A percentile compares a stretch with the other conserved stretches of the same genome.
These are phyloP conservation scores for Hapsidospora chrysogenum DNA, from an alignment of 495 filamentous ascomycete genomes.

Conservation along the genomic window DNA sequence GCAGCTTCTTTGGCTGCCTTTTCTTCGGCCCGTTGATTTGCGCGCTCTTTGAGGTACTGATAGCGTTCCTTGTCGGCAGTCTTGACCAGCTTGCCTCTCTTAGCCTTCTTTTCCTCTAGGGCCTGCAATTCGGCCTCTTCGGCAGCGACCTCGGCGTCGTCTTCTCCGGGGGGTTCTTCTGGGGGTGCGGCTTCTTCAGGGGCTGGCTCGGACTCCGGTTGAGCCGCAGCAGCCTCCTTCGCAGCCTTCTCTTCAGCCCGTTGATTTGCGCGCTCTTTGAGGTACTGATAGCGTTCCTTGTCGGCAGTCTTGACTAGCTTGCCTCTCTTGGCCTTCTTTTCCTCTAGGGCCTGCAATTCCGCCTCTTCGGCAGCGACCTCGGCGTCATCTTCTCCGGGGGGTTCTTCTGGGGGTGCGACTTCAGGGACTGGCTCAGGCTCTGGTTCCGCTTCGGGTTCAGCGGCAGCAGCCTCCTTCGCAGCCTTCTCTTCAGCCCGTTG, in stretches of 20 bases:
- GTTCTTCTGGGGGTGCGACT: background rate
- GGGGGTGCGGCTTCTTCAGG: background rate
- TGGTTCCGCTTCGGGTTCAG: slow-evolving; percentile 4
- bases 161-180: background rate
- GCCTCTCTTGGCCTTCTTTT: slow-evolving; percentile 8
- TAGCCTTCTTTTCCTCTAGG: slow-evolving; percentile 10
- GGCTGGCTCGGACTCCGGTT: background rate
- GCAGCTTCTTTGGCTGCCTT: slow-evolving; percentile 11
- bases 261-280: background rate
- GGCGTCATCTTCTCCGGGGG: slow-evolving; percentile 1
- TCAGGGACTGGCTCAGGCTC: slow-evolving; percentile 1
- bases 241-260: slow-evolving; percentile 5
- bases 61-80: slow-evolving; percentile 15
- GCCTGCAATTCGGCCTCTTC: slow-evolving; percentile 15
- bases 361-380: slow-evolving; percentile 16
- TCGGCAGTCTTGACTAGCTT: slow-evolving; percentile 18
- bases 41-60: slow-evolving; percentile 16
- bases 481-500: slow-evolving; percentile 1
- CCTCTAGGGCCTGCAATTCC: slow-evolving; percentile 11
- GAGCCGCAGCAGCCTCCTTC: slow-evolving; percentile 5
- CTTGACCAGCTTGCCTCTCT: slow-evolving; percentile 12
- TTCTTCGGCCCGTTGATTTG: slow-evolving; percentile 12
- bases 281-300: slow-evolving; percentile 8
- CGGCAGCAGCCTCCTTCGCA: slow-evolving; percentile 7
- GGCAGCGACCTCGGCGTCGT: slow-evolving; percentile 11